phyloP scores from a whole-genome alignment of 2,329 filamentous ascomycete genomes.

The Clonostachys sp. region DNA sequence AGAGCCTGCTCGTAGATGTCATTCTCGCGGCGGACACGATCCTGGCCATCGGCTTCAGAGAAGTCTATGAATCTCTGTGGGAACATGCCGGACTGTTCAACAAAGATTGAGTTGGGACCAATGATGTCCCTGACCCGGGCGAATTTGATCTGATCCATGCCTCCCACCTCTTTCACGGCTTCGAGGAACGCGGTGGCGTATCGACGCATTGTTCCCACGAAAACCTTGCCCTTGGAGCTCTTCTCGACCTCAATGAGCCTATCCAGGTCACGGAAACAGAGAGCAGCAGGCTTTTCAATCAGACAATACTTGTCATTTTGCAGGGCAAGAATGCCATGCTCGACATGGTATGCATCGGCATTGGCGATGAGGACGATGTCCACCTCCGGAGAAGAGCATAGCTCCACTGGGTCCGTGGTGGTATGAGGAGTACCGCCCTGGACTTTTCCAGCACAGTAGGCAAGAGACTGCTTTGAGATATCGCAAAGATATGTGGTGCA shows the following conservation, averaged over 20 bases:
- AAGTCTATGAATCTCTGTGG: conserved; percentile 33
- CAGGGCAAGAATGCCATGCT: conserved; percentile 45
- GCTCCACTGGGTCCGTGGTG: conserved; percentile 29
- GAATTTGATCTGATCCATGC: conserved; percentile 48
- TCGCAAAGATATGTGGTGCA: conserved; percentile 45
- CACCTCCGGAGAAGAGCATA: conserved; percentile 34
- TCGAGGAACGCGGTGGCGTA: conserved; percentile 51
- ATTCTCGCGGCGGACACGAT: neutral
- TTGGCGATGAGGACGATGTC: conserved; percentile 51
- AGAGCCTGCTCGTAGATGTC: conserved; percentile 3
- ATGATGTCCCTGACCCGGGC: conserved; percentile 35
- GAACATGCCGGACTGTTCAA: conserved; percentile 35
- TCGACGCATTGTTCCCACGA: conserved; percentile 59
- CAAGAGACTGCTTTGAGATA: conserved; percentile 28
- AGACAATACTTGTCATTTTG: conserved; percentile 51
- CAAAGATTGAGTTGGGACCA: conserved; percentile 40
- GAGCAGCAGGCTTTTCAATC: conserved; percentile 53
- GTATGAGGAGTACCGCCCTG: conserved; percentile 11
- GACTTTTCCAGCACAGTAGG: conserved; percentile 15
- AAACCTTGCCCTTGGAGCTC: conserved; percentile 35
- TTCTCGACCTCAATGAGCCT: conserved; percentile 44
- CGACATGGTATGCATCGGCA: conserved; percentile 49
- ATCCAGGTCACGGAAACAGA: conserved; percentile 39
- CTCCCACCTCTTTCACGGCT: conserved; percentile 47
- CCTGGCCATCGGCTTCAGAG: conserved; percentile 8